A percentile compares a stretch with the other conserved stretches of the same genome.
Conservation (phyloP, 129 eudicot genomes). For the Kitagawia praeruptora region DNA sequence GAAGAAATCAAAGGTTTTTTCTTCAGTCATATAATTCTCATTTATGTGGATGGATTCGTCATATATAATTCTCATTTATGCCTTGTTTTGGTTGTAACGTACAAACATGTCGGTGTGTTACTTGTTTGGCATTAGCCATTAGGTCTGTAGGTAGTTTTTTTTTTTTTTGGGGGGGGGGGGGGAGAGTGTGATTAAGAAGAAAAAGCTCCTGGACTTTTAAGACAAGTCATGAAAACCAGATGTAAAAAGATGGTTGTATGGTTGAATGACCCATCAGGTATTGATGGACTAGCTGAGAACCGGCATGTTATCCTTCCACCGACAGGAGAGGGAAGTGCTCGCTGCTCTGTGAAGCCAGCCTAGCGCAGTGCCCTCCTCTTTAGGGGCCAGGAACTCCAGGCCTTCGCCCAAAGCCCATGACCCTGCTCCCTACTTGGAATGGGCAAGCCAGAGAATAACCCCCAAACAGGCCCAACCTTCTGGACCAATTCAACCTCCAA, state of each 20-base stretch:
- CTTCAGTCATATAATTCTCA: too few relatives aligned
- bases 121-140: too few relatives aligned
- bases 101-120: too few relatives aligned
- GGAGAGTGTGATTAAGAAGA: too few relatives aligned
- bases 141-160: too few relatives aligned
- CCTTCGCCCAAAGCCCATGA: background rate
- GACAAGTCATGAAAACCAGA: too few relatives aligned
- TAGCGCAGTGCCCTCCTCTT: background rate
- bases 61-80: too few relatives aligned
- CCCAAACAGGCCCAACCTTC: conserved; percentile 1
- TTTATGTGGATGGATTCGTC: too few relatives aligned
- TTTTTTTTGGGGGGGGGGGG: too few relatives aligned
- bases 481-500: background rate
- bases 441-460: background rate
- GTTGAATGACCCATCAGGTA: background rate
- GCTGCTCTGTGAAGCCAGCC: conserved; percentile 7
- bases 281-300: background rate
- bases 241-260: background rate
- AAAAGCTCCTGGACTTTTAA: too few relatives aligned
- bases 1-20: too few relatives aligned
- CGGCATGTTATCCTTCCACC: conserved; percentile 1
- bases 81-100: too few relatives aligned
- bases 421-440: background rate
- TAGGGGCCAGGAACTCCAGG: background rate
- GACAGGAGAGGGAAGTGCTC: background rate